phyloP scores from a whole-genome alignment of 192 early-diverging fungal genomes.

The Mortierella alpina region DNA sequence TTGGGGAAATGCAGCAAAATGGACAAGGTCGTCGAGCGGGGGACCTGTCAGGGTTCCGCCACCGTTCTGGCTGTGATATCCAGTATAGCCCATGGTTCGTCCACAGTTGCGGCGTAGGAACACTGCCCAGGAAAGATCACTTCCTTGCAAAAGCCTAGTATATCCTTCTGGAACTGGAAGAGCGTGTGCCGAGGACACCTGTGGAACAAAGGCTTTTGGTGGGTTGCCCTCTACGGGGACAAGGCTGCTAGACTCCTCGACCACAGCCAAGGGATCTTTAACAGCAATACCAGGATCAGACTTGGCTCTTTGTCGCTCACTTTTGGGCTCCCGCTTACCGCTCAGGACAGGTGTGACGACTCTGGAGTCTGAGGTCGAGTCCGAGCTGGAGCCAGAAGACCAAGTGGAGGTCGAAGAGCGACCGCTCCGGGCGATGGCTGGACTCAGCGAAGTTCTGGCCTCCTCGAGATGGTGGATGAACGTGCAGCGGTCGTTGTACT shows the following conservation, averaged over 20 bases:
- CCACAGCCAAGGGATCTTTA: neutral
- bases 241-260: neutral
- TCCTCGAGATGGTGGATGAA: slow-evolving; percentile 85
- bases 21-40: too few species aligned
- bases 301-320: slow-evolving; percentile 2
- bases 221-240: neutral
- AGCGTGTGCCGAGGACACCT: too few species aligned
- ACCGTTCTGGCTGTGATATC: too few species aligned
- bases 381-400: neutral
- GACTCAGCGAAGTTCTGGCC: slow-evolving; percentile 33
- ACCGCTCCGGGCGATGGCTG: neutral
- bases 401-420: neutral
- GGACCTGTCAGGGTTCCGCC: too few species aligned
- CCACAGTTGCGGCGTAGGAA: too few species aligned
- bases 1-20: too few species aligned
- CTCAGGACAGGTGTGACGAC: neutral
- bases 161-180: too few species aligned
- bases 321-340: neutral
- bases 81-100: too few species aligned
- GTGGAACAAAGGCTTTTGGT: too few species aligned
- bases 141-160: too few species aligned
- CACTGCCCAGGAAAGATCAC: too few species aligned
- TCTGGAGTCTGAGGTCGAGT: neutral
- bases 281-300: slow-evolving; percentile 13
- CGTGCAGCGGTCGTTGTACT: slow-evolving; percentile 94